Evolutionary conservation across 345 rosid species (phyloP).

Genomic region (Bruguiera gymnorhiza): DNA sequence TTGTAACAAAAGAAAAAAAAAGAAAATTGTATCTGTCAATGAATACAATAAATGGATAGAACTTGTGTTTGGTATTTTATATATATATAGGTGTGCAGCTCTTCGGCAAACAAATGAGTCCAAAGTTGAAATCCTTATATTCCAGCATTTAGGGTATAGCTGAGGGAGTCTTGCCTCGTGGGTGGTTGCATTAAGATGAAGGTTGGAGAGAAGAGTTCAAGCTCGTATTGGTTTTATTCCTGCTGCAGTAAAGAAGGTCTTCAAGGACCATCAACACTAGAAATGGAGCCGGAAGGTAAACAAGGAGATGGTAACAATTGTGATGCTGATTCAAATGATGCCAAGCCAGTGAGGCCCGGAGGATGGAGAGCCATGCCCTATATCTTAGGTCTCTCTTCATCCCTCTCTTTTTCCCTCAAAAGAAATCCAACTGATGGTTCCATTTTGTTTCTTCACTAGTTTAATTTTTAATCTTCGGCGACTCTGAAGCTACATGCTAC

Average conservation of each 20-base stretch:
- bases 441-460: neutral
- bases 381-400: constrained; percentile 47
- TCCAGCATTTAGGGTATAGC: neutral
- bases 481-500: too few relatives aligned
- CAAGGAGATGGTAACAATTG: neutral
- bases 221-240: constrained; percentile 19
- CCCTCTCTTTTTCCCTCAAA: neutral
- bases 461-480: neutral
- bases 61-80: too few relatives aligned
- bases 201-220: neutral
- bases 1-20: too few relatives aligned
- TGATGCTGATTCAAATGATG: constrained; percentile 11
- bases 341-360: constrained; percentile 37
- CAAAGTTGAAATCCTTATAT: neutral
- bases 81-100: too few relatives aligned
- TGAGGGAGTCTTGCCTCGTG: neutral
- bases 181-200: neutral
- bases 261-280: constrained; percentile 11
- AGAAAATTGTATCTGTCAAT: too few relatives aligned
- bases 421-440: too few relatives aligned
- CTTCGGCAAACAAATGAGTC: too few relatives aligned
- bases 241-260: constrained; percentile 24
- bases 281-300: constrained; percentile 18
- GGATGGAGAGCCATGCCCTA: constrained; percentile 90
- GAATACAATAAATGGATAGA: too few relatives aligned